Base-by-base conservation (phyloP, 768 basidiomycete species). In the Collybia sordida region DNA sequence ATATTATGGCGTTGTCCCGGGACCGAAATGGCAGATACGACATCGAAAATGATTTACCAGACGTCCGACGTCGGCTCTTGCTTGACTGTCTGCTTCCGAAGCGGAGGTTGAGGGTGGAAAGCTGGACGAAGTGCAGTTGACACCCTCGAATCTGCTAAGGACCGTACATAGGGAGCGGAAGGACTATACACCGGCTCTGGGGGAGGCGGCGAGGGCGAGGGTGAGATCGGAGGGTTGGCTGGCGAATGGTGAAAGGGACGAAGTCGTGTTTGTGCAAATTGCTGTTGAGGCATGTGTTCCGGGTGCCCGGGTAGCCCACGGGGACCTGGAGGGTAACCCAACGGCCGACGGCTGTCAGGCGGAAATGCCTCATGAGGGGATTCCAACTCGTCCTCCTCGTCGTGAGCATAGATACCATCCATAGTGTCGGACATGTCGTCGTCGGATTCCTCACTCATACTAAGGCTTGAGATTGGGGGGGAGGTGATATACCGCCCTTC, bases 81-180 rank as follows among this genome's bases (percentile, higher is more conserved):
- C 24, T 23, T 35, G 15, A 38, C 23, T 1, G 14, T 17, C 6
- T 35, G 7, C 15, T 15, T n/a, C 8, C 27, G 27, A 27, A 11
- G 0, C 44, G 9, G 27, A 41, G 11, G 24, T 25, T 24, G 40
- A 38, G 37, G 44, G 51, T 59, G 51, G 46, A 69, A 68, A 5
- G 64, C 71, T n/a, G 71, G 71, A 22, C 71, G 59, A 34, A 71
- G 56, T 12, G 64, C 66, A 3, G 70, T 72, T 4, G 69, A 69
- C 42, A 72, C 71, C 19, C 62, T 60, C 15, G 61, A 48, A 38
- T 68, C 66, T 9, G 61, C 54, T 12, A 63, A 54, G n/a, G 63
- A 67, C 42, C 58, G 64, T 21, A 64, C 48, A 45, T 65, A 68
- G 1, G 65, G 66, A 3, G 62, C 58, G 5, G 69, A 70, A 1